Percentiles rank a stretch among this genome's conserved stretches.
Conservation (phyloP, 805 yeast species). For the Ogataea neopini region DNA sequence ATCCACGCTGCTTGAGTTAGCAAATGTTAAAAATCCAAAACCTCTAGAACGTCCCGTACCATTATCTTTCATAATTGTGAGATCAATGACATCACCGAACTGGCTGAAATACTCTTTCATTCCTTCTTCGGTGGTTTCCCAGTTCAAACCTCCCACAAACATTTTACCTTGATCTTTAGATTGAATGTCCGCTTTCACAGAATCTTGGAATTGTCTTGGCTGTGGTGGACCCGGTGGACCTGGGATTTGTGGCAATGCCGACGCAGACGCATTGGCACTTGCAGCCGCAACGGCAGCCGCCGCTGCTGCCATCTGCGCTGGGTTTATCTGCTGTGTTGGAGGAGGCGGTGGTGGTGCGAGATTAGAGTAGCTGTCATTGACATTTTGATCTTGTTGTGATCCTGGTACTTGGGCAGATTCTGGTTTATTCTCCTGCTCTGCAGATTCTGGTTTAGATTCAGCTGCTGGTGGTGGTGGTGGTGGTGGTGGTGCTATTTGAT, state of each 20-base stretch:
- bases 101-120: conserved; percentile 79
- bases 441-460: too few relatives aligned
- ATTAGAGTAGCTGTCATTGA: too few relatives aligned
- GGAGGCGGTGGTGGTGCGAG: conserved; percentile 8
- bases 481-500: conserved; percentile 25
- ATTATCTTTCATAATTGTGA: conserved; percentile 90
- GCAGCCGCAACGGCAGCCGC: neutral
- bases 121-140: conserved; percentile 95
- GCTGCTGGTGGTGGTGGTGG: conserved; percentile 12
- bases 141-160: conserved; percentile 95
- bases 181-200: conserved; percentile 50
- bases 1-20: conserved; percentile 78
- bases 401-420: too few relatives aligned
- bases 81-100: conserved; percentile 85
- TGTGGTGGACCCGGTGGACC: conserved; percentile 10
- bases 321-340: conserved; percentile 12
- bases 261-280: neutral
- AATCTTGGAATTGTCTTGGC: conserved; percentile 25
- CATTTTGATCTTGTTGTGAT: too few relatives aligned
- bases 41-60: conserved; percentile 90
- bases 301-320: conserved; percentile 9
- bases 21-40: conserved; percentile 90
- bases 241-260: conserved; percentile 14
- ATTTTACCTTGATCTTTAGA: conserved; percentile 79
- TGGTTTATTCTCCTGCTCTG: too few relatives aligned